Conservation (phyloP, 805 yeast genomes). For the Metschnikowia proteae region DNA sequence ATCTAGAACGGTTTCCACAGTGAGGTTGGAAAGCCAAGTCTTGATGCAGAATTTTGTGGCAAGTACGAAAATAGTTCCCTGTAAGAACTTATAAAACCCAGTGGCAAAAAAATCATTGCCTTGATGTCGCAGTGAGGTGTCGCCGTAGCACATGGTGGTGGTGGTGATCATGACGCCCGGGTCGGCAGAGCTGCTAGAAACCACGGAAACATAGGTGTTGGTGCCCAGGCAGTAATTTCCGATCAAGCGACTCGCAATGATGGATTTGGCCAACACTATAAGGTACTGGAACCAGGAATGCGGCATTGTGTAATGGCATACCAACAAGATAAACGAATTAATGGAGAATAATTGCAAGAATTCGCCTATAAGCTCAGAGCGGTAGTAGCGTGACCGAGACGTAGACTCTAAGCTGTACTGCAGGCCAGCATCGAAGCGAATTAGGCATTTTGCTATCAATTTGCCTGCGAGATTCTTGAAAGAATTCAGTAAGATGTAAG, state of each 20-base stretch:
- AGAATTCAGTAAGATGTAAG: conserved; percentile 28
- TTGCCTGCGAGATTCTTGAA: conserved; percentile 29
- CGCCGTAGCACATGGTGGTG: conserved; percentile 13
- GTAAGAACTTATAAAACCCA: conserved; percentile 18
- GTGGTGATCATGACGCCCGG: conserved; percentile 13
- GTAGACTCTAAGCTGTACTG: conserved; percentile 10
- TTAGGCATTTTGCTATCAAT: conserved; percentile 19
- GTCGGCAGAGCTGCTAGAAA: conserved; percentile 10
- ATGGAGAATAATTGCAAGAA: conserved; percentile 22
- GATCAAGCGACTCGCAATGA: conserved; percentile 28
- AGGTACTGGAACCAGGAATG: conserved; percentile 23
- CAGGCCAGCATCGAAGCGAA: conserved; percentile 8
- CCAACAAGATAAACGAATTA: conserved; percentile 23
- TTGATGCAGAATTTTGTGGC: conserved; percentile 19
- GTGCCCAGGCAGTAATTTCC: conserved; percentile 26
- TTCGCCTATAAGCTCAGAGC: conserved; percentile 18
- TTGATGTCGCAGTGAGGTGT: conserved; percentile 6
- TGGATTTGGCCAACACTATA: conserved; percentile 27
- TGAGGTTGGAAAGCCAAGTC: conserved; percentile 6
- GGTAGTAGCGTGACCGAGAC: conserved; percentile 12
- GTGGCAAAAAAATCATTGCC: conserved; percentile 8
- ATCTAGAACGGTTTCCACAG: not conserved
- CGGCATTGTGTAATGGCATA: conserved; percentile 20
- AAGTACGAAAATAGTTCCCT: conserved; percentile 19
- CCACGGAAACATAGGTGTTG: conserved; percentile 22